Evolutionary conservation across 2,329 filamentous ascomycete species (phyloP), one percentile per base, ranked within the genome.

Genomic region (Fusarium subtropicale): DNA sequence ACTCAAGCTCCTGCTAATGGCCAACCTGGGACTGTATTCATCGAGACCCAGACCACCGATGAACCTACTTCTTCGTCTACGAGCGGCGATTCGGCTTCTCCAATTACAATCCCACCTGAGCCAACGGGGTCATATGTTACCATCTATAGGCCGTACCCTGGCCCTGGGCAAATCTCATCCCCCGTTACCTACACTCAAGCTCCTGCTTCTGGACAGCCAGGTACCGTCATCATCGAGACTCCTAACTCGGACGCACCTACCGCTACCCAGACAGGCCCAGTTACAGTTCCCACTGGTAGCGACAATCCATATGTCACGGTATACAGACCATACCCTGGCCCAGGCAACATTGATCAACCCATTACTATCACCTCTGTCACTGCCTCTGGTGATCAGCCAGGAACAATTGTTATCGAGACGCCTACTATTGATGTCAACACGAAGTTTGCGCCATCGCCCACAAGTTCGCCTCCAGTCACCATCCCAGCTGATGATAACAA

Each of bases 381-480:
- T 11, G 61, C 62, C 16, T 48, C 62, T 3, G 54, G 53, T 28
- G 66, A 42, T 12, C 57, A 64, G 20, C 66, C 66, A 16, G 66
- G 66, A 42, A 69, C 66, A 2, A 58, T 70, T 7, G 58, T 69
- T 4, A 70, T 69, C 18, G 66, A 69, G 53, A 70, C 66, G 4
- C 67, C 66, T 7, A 69, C 66, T 20, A 30, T 16, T 0, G 58
- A 56, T 2, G 57, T 64, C 9, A 68, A 68, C 12, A 69, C 62
- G 9, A 70, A 68, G 45, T 67, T 67, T 39, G 39, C 47, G 8
- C 61, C 62, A 11, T 30, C 48, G 12, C n/a, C 50, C 8, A 61
- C 60, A 30, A 63, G 38, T 13, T 39, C 41, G 7, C 16, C 50
- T 6, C 62, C 51, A 6, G 46, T 64, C 20, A 69, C 67, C 2